Evolutionary conservation across 148 eudicot species (phyloP), one percentile per base, ranked within the genome.

Genomic region (Camellia japonica): DNA sequence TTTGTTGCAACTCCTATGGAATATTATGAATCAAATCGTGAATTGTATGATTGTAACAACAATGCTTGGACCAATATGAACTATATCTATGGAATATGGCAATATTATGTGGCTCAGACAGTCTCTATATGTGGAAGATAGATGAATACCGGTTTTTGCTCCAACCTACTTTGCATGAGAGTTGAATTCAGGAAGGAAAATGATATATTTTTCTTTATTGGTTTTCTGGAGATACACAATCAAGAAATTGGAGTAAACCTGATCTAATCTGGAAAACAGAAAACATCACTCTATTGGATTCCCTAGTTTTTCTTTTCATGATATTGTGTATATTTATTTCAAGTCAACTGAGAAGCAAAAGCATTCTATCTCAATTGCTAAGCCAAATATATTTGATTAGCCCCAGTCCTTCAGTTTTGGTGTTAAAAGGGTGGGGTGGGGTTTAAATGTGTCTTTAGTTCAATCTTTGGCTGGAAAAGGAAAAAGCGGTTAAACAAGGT

Each of bases 351-450:
- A 73, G 42, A 55, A 58, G 8, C 15, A 74, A 38, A 59, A 15
- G 56, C 66, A 61, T 74, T 52, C 42, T 73, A 15, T 41, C 19
- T 74, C 65, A n/a, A 38, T 15, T 58, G 65, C 77, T 15, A 49
- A 58, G 51, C 62, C 44, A 60, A 18, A n/a, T 46, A 70, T 46
- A 16, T 47, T 7, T 41, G 43, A 19, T 20, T 55, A 2, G 59
- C 18, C 67, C 60, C 23, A 13, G 49, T 10, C 23, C 61, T 49
- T 69, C 19, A 42, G 23, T 13, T 7, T 52, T 13, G 30, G 5
- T 6, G 46, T 55, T 73, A 30, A 41, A 6, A 73, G 63, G 63
- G 47, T 72, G 75, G 43, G 18, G 18, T 51, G 60, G 60, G 10
- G 12, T 3, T 20, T 20, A 18, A 20, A 60, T 60, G 20, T 16